Evolutionary conservation across 2,329 filamentous ascomycete genomes (phyloP), one percentile per base, ranked within the genome.

Genomic region (Diaporthe capsici): DNA sequence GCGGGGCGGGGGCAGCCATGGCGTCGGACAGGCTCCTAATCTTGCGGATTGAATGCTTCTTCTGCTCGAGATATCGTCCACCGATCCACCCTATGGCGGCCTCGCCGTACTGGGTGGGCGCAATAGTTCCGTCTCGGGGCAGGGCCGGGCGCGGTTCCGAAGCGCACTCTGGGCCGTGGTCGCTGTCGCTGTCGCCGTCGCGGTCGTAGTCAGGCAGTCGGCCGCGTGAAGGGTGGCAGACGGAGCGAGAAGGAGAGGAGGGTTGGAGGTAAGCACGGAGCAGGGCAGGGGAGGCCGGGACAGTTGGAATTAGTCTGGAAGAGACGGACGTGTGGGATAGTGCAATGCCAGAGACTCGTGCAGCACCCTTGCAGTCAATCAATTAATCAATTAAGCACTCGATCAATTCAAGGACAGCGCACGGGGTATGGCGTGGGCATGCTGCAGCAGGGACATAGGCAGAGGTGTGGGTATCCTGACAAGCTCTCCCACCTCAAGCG

Each of bases 1-100:
- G 89, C 82, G 90, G 89, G 81, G 91, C 89, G 81, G 93, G 91
- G 77, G 88, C 86, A 77, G 86, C 82, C 84, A 85, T 85, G 73
- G 73, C 73, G 73, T 73, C 63, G 47, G 73, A 73, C 70, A 49
- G 12, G 55, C 25, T 65, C 25, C 58, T 73, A 28, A 34, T 61
- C 58, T 42, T 73, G 71, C 71, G 71, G 39, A 73, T 73, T 22
- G 71, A 73, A 25, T 57, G 71, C 17, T 73, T 73, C 55, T 51
- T 73, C 12, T 55, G 71, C 55, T 73, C 71, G 58, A 73, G 71
- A 65, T 73, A 73, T 65, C 58, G 71, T 57, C 71, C 71, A 55
- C 71, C 71, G 39, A 73, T 73, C 71, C 60, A 73, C 58, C 58
- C 71, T 73, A 73, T 73, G 47, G 61, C 71, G 71, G 71, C 71